A percentile compares a stretch with the other conserved stretches of the same genome.
Evolutionary conservation across 495 filamentous ascomycete genomes (phyloP).

Genomic region (Neurospora sp.): DNA sequence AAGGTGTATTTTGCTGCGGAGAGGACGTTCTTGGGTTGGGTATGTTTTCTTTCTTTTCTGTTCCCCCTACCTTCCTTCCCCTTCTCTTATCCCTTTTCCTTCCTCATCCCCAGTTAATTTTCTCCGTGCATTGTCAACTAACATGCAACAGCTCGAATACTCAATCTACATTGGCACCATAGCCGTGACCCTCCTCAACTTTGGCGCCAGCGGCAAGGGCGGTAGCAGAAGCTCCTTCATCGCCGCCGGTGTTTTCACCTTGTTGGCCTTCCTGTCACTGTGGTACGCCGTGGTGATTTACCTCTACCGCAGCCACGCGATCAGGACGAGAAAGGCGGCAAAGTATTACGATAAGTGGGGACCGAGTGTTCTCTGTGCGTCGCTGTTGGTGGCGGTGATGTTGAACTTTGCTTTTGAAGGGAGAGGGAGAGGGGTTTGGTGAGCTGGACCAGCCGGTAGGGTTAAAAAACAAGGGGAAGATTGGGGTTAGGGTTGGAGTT

Average conservation of each 20-base stretch:
- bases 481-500: too few species aligned
- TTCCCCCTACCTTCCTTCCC: not conserved
- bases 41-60: slow-evolving; percentile 21
- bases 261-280: slow-evolving; percentile 63
- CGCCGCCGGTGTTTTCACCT: slow-evolving; percentile 67
- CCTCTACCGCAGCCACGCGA: slow-evolving; percentile 75
- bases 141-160: slow-evolving; percentile 62
- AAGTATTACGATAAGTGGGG: slow-evolving; percentile 87
- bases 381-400: slow-evolving; percentile 60
- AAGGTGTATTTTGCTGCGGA: slow-evolving; percentile 97
- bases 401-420: slow-evolving; percentile 67
- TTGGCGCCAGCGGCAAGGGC: slow-evolving; percentile 36
- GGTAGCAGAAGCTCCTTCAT: slow-evolving; percentile 43
- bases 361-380: slow-evolving; percentile 66
- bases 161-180: slow-evolving; percentile 89
- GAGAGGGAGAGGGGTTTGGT: slow-evolving; percentile 29
- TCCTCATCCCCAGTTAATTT: too few species aligned
- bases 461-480: too few species aligned
- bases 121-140: not conserved
- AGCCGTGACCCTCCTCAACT: slow-evolving; percentile 86
- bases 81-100: too few species aligned
- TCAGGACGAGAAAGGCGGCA: slow-evolving; percentile 68
- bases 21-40: slow-evolving; percentile 91
- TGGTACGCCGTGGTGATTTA: slow-evolving; percentile 75
- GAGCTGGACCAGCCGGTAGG: too few species aligned